Percentiles rank a stretch among this genome's conserved stretches.
These are phyloP conservation scores for Monosporozyma solicola DNA, from an alignment of 805 yeast species.

Conservation along the genomic window DNA sequence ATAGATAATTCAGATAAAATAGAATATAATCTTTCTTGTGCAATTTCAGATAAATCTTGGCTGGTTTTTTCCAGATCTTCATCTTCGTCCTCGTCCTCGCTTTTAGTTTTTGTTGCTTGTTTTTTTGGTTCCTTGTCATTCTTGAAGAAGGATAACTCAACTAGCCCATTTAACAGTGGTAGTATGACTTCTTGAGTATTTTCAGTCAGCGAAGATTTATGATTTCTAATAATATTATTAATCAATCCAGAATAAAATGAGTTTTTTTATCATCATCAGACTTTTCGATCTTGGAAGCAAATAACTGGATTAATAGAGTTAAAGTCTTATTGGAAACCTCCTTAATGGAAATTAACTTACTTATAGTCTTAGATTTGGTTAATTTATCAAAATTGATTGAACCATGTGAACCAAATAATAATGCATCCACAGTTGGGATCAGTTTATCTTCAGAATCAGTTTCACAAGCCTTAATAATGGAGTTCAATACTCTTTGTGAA, in stretches of 20 bases:
- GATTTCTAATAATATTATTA: conserved; percentile 43
- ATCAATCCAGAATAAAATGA: conserved; percentile 52
- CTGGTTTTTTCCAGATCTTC: background rate
- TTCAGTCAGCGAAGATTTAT: conserved; percentile 27
- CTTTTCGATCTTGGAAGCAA: conserved; percentile 5
- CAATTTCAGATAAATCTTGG: conserved; percentile 19
- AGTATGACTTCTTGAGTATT: background rate
- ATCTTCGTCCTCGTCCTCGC: background rate
- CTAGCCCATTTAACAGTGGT: background rate
- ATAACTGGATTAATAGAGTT: conserved; percentile 16
- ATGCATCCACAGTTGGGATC: conserved; percentile 24
- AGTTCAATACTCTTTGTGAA: conserved; percentile 43
- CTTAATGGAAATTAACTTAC: conserved; percentile 30
- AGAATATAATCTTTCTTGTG: conserved; percentile 59
- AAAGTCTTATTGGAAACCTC: conserved; percentile 14
- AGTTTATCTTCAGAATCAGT: conserved; percentile 30
- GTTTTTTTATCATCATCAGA: conserved; percentile 11
- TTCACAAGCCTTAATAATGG: conserved; percentile 34
- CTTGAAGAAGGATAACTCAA: conserved; percentile 13
- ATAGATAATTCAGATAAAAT: conserved; percentile 51
- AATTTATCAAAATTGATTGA: conserved; percentile 65
- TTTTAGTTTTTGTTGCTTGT: conserved; percentile 5
- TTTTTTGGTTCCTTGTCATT: conserved; percentile 9
- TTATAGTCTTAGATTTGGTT: conserved; percentile 63
- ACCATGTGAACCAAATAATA: conserved; percentile 41